Base-by-base conservation (phyloP, 2,329 filamentous ascomycete genomes). In the Alternaria viburni region DNA sequence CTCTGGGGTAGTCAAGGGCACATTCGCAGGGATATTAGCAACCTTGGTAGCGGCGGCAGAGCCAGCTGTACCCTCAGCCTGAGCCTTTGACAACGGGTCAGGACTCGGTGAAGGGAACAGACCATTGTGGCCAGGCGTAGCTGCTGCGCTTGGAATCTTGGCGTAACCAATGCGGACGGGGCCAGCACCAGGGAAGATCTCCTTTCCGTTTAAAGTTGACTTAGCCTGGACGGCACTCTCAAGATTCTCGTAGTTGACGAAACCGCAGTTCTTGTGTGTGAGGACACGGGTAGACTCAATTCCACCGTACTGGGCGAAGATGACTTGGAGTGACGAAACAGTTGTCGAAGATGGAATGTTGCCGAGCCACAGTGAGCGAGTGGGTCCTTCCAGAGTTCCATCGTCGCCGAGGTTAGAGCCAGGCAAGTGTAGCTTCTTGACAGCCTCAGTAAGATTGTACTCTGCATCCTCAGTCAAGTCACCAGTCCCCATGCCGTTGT, bases 231-330 rank as follows among this genome's bases (percentile, higher is more conserved):
- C 90, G 59, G 96, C 96, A 77, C 93, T 97, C 69, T 98, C 94
- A 28, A 96, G 83, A 62, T 89, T 90, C 81, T 98, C 93, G 75
- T 97, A 99, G 81, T 99, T 99, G 77, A 99, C 95, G 73, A 99
- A 99, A 4, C 95, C 96, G 78, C 96, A 99, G 81, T 97, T 98
- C 86, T 99, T 99, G 84, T 99, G 93, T 0, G 96, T 98, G 65
- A 99, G 85, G 5, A 99, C 96, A 68, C 96, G 88, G 26, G 93
- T 95, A 4, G 95, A 97, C 69, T 96, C 87, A 67, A 99, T 97
- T 4, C 91, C 87, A 10, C 96, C 96, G 70, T 96, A 97, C n/a
- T 90, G 87, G 79, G 93, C 92, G 83, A 99, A 99, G 83, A 98
- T 97, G 69, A 96, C 93, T 61, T 93, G 93, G 64, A 99, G 83